phyloP scores from a whole-genome alignment of 179 eudicot genomes.

The Monotropa hypopitys region DNA sequence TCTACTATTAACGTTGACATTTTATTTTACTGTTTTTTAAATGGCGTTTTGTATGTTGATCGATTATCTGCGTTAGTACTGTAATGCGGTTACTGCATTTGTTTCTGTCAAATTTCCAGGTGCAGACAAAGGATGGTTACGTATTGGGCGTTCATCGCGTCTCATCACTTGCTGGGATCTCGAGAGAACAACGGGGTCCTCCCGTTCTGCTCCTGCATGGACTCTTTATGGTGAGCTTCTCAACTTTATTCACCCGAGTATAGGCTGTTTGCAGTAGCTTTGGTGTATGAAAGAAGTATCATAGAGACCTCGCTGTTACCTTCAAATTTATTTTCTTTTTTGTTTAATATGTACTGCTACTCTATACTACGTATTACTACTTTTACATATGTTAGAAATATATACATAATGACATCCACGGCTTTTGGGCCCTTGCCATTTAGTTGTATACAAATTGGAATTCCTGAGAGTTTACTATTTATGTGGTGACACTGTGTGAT shows the following conservation, averaged over 20 bases:
- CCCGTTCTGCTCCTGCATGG: conserved; percentile 82
- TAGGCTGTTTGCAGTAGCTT: background rate
- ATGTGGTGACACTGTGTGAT: background rate
- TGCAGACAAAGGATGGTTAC: conserved; percentile 68
- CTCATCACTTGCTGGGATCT: conserved; percentile 23
- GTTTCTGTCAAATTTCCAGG: conserved; percentile 22
- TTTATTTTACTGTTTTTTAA: background rate
- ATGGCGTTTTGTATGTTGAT: background rate
- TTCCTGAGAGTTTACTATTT: background rate
- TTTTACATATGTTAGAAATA: background rate
- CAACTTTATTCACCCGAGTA: background rate
- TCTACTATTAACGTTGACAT: background rate
- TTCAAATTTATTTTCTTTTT: background rate
- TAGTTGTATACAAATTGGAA: background rate
- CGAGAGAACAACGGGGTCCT: conserved; percentile 27
- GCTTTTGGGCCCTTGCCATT: background rate
- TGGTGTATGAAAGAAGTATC: background rate
- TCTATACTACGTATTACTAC: background rate
- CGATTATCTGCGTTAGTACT: background rate
- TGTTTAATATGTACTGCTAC: too few relatives aligned
- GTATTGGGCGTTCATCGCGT: conserved; percentile 70
- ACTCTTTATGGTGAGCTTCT: conserved; percentile 51
- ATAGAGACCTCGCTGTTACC: too few relatives aligned
- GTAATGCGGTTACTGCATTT: background rate
- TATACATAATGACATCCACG: background rate